phyloP scores from a whole-genome alignment of 208 protist species.

The Leishmania amazonensis region DNA sequence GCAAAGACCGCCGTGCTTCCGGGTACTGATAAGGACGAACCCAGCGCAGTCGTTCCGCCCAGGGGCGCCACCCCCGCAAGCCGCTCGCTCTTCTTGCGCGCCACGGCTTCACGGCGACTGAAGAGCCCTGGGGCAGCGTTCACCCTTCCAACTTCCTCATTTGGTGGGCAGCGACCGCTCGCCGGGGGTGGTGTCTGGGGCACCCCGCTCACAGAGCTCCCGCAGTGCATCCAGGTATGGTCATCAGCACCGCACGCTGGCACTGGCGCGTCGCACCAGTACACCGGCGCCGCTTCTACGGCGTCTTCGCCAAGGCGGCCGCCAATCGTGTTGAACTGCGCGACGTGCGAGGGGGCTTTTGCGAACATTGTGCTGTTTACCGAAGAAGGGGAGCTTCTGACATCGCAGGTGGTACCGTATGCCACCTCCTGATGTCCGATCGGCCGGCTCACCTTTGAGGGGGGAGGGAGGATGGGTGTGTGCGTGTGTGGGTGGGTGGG shows the following conservation, averaged over 20 bases:
- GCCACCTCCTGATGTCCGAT: constrained; percentile 1
- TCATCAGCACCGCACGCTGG: not conserved
- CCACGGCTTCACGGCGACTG: not conserved
- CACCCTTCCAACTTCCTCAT: not conserved
- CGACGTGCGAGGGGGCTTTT: constrained; percentile 67
- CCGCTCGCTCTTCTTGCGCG: not conserved
- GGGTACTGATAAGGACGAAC: not conserved
- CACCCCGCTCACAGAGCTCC: constrained; percentile 11
- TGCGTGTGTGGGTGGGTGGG: not conserved
- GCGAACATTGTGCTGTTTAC: constrained; percentile 50
- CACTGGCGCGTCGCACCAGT: too few relatives aligned
- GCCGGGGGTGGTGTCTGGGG: constrained; percentile 11
- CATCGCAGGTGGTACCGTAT: constrained; percentile 20
- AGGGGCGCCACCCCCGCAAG: not conserved
- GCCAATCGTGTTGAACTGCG: constrained; percentile 48
- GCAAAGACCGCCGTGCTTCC: not conserved
- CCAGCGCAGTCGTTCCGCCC: not conserved
- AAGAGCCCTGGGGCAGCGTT: not conserved
- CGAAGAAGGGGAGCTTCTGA: constrained; percentile 22
- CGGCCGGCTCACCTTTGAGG: not conserved
- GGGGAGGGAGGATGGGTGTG: not conserved
- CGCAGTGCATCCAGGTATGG: constrained; percentile 26
- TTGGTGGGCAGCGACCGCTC: not conserved
- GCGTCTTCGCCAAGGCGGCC: not conserved
- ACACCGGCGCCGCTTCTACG: not conserved